Percentiles rank a stretch among this genome's conserved stretches.
phyloP scores from a whole-genome alignment of 169 alveolate genomes.

The Plasmodium billcollinsi region DNA sequence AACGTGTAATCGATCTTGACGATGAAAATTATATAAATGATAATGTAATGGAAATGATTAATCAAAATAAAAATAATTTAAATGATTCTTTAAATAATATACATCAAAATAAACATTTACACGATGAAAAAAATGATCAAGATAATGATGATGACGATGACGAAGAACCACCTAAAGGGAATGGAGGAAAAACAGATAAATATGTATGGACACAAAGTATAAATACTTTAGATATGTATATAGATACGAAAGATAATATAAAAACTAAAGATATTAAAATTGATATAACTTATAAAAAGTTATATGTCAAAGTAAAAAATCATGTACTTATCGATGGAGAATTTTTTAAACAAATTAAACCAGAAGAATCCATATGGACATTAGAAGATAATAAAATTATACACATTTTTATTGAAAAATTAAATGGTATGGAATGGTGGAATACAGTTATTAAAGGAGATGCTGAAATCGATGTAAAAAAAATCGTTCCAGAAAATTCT shows the following conservation, averaged over 20 bases:
- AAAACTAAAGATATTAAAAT: conserved; percentile 80
- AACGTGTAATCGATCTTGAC: not conserved
- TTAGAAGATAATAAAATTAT: conserved; percentile 91
- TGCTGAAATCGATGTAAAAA: conserved; percentile 96
- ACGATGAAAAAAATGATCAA: conserved; percentile 11
- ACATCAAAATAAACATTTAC: not conserved
- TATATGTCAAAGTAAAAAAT: conserved; percentile 85
- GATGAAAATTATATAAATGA: conserved; percentile 12
- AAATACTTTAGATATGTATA: conserved; percentile 83
- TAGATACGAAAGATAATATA: conserved; percentile 75
- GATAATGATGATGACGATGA: conserved; percentile 44
- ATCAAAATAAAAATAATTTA: conserved; percentile 1
- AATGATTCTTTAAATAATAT: not conserved
- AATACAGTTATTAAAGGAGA: conserved; percentile 95
- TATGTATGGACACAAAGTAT: conserved; percentile 95
- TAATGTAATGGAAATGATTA: conserved; percentile 9
- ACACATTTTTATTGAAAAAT: conserved; percentile 93
- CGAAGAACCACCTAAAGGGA: conserved; percentile 79
- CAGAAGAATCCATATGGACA: conserved; percentile 97
- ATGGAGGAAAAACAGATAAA: conserved; percentile 88
- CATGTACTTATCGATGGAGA: conserved; percentile 91
- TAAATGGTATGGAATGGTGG: conserved; percentile 97
- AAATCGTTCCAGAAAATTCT: conserved; percentile 98
- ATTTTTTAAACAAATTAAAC: conserved; percentile 91
- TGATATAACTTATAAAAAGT: conserved; percentile 79